These are phyloP conservation scores for Eremochloa ophiuroides DNA, from an alignment of 176 grass and related monocot genomes.

Conservation along the genomic window DNA sequence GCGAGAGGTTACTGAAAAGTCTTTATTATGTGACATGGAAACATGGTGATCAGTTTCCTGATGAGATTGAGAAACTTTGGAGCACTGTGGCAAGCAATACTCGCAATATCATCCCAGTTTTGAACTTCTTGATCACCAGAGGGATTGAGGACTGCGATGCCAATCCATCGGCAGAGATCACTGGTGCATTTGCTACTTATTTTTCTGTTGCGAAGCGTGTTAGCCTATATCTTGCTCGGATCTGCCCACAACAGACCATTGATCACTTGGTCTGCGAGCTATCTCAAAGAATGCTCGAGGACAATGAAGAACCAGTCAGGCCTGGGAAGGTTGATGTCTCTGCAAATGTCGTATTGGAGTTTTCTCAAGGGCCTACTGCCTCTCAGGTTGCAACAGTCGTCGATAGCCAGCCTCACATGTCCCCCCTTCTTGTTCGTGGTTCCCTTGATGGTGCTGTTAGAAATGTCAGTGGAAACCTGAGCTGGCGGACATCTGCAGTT, in stretches of 20 bases:
- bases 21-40: conserved; percentile 98
- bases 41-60: conserved; percentile 97
- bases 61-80: conserved; percentile 99
- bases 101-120: conserved; percentile 95
- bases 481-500: conserved; percentile 94
- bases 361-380: conserved; percentile 80
- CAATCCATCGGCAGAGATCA: conserved; percentile 96
- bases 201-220: conserved; percentile 97
- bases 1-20: conserved; percentile 85
- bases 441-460: conserved; percentile 83
- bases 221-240: conserved; percentile 94
- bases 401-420: conserved; percentile 96
- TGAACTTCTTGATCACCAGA: conserved; percentile 94
- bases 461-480: conserved; percentile 86
- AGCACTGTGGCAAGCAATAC: conserved; percentile 96
- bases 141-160: conserved; percentile 95
- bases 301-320: conserved; percentile 66
- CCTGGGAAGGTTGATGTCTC: conserved; percentile 66
- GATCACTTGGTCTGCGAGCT: conserved; percentile 96
- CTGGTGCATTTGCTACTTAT: conserved; percentile 91
- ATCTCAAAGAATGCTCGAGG: conserved; percentile 96
- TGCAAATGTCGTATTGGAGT: conserved; percentile 80
- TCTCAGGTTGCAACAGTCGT: conserved; percentile 61
- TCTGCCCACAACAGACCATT: conserved; percentile 92
- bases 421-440: conserved; percentile 98